Evolutionary conservation across 148 eudicot species (phyloP), one percentile per base, ranked within the genome.

Genomic region (Pouteria glomerata): DNA sequence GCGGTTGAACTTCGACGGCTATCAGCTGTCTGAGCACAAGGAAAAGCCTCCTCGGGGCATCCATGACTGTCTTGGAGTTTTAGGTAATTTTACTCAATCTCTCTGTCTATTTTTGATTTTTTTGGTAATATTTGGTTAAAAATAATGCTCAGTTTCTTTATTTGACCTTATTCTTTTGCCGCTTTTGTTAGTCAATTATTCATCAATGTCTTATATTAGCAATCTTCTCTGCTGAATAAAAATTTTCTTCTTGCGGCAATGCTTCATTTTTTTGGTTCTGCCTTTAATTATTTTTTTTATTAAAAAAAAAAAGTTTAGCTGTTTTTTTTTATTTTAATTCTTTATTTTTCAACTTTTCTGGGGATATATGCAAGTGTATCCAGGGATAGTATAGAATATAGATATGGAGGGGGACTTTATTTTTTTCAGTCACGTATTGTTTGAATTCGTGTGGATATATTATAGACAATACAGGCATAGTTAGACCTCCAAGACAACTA

Each of bases 1-100:
- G 95, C 84, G 87, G 62, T 41, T 89, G 74, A 89, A 89, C 79
- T 87, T 89, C 66, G 91, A 87, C 11, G 83, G 73, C 0, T 78
- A 69, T 21, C 86, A 85, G 69, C 12, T 83, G 0, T 60, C 88
- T 11, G 82, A 85, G 67, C 85, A 61, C 37, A 89, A 69, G 26
- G 88, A 83, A 77, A 89, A 87, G 77, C 83, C 91, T 6, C 85
- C 85, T 35, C 83, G 86, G 37, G 84, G 89, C 72, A 71, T 87
- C 58, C 95, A 89, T 19, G 84, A 87, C 62, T 89, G 91, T 35
- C 89, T 89, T 16, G 91, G 95, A 30, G 86, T 87, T 73, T 82
- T 76, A 80, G 89, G 95, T 87, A 65, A 67, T 34, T 62, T 73
- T 57, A 0, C 5, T 8, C 21, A 2, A 0, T 12, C 13, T 7